Percentiles rank a stretch among this genome's conserved stretches.
phyloP scores from a whole-genome alignment of 2,329 filamentous ascomycete species.

The Furcasterigmium sp. region DNA sequence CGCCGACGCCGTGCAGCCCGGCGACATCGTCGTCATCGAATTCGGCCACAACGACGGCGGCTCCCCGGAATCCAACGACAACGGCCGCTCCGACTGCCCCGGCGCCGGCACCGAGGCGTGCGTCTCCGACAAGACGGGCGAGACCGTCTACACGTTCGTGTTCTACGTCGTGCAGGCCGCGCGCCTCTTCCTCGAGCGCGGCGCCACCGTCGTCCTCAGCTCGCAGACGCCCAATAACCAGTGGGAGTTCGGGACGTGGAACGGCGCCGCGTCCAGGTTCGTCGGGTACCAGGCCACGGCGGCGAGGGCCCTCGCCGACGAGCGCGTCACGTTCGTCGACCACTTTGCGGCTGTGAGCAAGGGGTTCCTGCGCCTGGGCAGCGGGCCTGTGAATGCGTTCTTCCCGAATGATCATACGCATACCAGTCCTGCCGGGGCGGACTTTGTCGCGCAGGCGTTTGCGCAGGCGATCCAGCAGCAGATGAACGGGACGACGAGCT shows the following conservation, averaged over 20 bases:
- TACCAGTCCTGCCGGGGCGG: slow-evolving; percentile 50
- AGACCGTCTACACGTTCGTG: slow-evolving; percentile 56
- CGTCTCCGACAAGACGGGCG: slow-evolving; percentile 18
- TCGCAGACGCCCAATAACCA: slow-evolving; percentile 53
- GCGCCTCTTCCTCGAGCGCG: slow-evolving; percentile 46
- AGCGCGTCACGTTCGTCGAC: background rate
- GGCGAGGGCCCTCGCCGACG: background rate
- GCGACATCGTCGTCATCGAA: slow-evolving; percentile 65
- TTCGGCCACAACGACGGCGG: slow-evolving; percentile 71
- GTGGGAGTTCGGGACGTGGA: slow-evolving; percentile 51
- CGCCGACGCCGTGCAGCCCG: slow-evolving; percentile 42
- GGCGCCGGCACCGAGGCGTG: slow-evolving; percentile 50
- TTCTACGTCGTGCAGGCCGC: slow-evolving; percentile 56
- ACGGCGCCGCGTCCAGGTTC: background rate
- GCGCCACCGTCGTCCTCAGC: slow-evolving; percentile 55
- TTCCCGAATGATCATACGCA: slow-evolving; percentile 61
- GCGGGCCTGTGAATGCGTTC: slow-evolving; percentile 40
- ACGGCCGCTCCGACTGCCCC: slow-evolving; percentile 55
- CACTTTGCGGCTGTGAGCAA: background rate
- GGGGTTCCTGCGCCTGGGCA: slow-evolving; percentile 35
- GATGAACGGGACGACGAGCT: slow-evolving; percentile 20
- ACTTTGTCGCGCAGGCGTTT: slow-evolving; percentile 47
- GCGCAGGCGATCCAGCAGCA: slow-evolving; percentile 21
- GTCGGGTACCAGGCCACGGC: background rate
- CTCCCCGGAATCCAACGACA: slow-evolving; percentile 46